Conservation (phyloP, 2,329 filamentous ascomycete species). For the Talaromyces islandicus region DNA sequence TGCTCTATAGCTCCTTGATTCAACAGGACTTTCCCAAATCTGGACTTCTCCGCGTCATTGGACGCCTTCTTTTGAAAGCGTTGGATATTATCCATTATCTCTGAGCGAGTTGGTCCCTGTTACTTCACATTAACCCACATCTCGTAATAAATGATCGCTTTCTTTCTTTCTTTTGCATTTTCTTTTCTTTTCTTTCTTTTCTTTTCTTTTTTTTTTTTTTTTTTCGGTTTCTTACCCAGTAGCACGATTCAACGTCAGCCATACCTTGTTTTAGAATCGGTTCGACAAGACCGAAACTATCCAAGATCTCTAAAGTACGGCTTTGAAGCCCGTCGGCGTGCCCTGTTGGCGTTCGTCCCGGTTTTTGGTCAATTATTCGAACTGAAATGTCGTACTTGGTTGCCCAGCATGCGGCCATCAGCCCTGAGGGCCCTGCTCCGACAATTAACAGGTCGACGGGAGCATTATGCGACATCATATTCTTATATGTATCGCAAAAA, state of each 20-base stretch:
- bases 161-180: too few species aligned
- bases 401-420: constrained; percentile 34
- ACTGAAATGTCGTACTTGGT: constrained; percentile 14
- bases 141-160: too few species aligned
- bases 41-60: background rate
- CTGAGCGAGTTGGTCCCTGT: background rate
- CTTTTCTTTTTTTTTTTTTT: too few species aligned
- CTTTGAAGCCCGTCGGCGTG: constrained; percentile 56
- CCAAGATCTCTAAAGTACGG: constrained; percentile 65
- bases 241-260: constrained; percentile 1
- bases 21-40: background rate
- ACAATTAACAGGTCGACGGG: constrained; percentile 29
- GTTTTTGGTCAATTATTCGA: constrained; percentile 17
- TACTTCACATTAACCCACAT: background rate
- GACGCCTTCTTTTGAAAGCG: background rate
- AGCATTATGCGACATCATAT: too few species aligned
- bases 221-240: background rate
- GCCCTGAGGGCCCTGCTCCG: constrained; percentile 40
- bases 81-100: background rate
- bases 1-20: constrained; percentile 6
- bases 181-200: too few species aligned
- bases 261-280: background rate
- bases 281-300: constrained; percentile 59
- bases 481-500: too few species aligned
- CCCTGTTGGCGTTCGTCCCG: constrained; percentile 18